Evolutionary conservation across 2,329 filamentous ascomycete genomes (phyloP).

Genomic region (Ceratocystis harringtonii): DNA sequence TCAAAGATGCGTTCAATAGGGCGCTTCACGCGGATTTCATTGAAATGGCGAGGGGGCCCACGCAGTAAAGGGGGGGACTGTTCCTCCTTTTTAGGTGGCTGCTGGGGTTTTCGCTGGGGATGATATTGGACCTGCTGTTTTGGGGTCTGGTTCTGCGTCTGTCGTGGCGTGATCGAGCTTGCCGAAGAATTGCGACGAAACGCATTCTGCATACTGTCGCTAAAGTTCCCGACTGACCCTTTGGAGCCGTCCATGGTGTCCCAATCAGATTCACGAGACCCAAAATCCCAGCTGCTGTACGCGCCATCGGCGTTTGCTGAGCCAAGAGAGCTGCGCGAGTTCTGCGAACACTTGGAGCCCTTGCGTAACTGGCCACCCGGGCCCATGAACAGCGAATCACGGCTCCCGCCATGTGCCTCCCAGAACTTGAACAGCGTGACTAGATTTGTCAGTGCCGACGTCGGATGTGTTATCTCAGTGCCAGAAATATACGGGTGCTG

Average conservation of each 20-base stretch:
- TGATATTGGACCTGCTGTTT: background rate
- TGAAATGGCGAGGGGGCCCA: background rate
- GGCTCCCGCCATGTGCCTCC: constrained; percentile 58
- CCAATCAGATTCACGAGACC: background rate
- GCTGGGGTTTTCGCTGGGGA: background rate
- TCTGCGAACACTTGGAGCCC: constrained; percentile 8
- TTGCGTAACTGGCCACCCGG: constrained; percentile 1
- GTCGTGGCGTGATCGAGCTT: background rate
- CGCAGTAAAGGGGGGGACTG: background rate
- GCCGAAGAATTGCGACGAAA: background rate
- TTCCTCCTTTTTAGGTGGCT: background rate
- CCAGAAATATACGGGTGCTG: constrained; percentile 53
- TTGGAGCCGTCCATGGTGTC: background rate
- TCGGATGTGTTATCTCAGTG: constrained; percentile 48
- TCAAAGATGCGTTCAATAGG: constrained; percentile 52
- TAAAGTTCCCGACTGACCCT: background rate
- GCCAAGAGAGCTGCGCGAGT: constrained; percentile 37
- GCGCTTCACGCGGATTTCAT: constrained; percentile 30
- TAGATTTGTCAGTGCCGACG: constrained; percentile 45
- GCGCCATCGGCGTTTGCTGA: constrained; percentile 20
- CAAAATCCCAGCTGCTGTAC: constrained; percentile 15
- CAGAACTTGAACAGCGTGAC: constrained; percentile 60
- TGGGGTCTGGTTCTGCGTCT: background rate
- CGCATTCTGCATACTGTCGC: background rate
- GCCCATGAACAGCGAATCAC: constrained; percentile 43